Base-by-base conservation (phyloP, 192 early-diverging fungal genomes). In the Podila clonocystis region DNA sequence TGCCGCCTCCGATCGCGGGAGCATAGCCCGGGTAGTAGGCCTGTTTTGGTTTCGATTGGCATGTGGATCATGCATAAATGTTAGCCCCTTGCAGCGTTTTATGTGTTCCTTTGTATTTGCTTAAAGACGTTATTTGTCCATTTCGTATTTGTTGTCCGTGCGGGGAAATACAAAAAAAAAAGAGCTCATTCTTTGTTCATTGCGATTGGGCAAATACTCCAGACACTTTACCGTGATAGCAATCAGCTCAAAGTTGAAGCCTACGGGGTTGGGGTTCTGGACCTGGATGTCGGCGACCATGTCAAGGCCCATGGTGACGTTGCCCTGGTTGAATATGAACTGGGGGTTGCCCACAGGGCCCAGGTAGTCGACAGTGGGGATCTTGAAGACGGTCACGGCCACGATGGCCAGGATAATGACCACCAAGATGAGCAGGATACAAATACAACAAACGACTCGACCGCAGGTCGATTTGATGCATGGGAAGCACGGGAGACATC, bases 201-300 rank as follows among this genome's bases (percentile, higher is more conserved):
- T 55, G 24, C 5, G 52, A 24, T 0, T 22, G 11, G 3, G 61
- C 6, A n/a, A 12, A n/a, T 22, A 34, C n/a, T 7, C 20, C 3
- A 22, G 8, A 3, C 28, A 9, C 12, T 61, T 62, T 80, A 80
- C 77, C 50, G 66, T 72, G 28, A 59, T 49, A 50, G 15, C 62
- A 59, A 80, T 55, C 3, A 30, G 9, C 4, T 73, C 62, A 65
- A 80, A 73, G 55, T 29, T 65, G 41, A 80, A 68, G 2, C 77
- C 71, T 30, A 80, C 63, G 0, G 77, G 77, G 45, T 80, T 80
- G 15, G 77, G 70, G 38, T 80, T 80, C 30, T 73, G n/a, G 55
- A 80, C 77, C 20, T 60, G 55, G 17, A 80, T 73, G 13, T 65
- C 60, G 19, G 77, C 71, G 1, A 80, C 41, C 34, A 80, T 31